Percentiles rank a stretch among this genome's conserved stretches.
These are phyloP conservation scores for Pachyrhizus erosus DNA, from an alignment of 306 rosid species.

Conservation along the genomic window DNA sequence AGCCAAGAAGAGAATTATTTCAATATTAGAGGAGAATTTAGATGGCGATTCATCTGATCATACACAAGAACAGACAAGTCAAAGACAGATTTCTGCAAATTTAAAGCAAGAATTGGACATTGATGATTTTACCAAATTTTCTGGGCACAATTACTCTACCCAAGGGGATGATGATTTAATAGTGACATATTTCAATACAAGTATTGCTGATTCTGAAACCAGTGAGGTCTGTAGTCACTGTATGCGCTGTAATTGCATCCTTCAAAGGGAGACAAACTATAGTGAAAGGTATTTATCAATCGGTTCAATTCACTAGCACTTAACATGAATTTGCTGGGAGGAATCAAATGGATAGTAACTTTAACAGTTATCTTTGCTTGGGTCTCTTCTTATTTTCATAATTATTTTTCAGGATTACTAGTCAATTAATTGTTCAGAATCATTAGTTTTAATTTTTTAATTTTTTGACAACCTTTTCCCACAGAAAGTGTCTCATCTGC, in stretches of 20 bases:
- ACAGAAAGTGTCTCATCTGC: constrained; percentile 16
- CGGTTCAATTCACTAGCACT: constrained; percentile 23
- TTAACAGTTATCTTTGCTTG: constrained; percentile 26
- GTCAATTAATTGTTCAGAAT: not conserved
- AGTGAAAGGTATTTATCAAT: constrained; percentile 65
- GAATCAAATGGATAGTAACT: constrained; percentile 19
- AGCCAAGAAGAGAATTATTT: constrained; percentile 68
- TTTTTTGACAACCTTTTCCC: not conserved
- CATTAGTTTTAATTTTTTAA: not conserved
- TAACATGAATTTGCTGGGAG: constrained; percentile 30
- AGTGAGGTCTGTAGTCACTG: constrained; percentile 68
- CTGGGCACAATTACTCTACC: constrained; percentile 38
- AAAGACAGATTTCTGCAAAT: constrained; percentile 45
- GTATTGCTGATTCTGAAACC: constrained; percentile 66
- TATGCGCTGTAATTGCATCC: constrained; percentile 63
- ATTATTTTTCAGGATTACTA: not conserved
- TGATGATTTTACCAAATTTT: constrained; percentile 47
- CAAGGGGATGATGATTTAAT: constrained; percentile 53
- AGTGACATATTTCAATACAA: constrained; percentile 66
- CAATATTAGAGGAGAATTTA: constrained; percentile 55
- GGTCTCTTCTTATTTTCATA: constrained; percentile 13
- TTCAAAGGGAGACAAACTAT: constrained; percentile 56
- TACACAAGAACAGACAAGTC: constrained; percentile 43
- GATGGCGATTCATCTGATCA: constrained; percentile 47
- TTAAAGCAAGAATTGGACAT: constrained; percentile 31